A percentile compares a stretch with the other conserved stretches of the same genome.
These are phyloP conservation scores for Saturnispora silvae DNA, from an alignment of 805 yeast species.

Conservation along the genomic window DNA sequence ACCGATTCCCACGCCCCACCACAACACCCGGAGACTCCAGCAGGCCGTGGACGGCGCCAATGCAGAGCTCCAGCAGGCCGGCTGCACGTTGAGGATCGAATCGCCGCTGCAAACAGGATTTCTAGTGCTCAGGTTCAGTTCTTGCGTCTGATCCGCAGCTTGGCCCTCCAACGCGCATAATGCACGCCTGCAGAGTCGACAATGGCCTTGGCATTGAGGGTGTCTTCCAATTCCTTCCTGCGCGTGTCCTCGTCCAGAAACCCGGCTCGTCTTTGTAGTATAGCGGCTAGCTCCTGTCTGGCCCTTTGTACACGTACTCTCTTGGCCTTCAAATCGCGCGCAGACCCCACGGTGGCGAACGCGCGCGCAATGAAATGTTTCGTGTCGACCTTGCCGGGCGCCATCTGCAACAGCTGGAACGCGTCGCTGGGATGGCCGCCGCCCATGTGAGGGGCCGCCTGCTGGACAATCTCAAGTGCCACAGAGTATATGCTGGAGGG, in stretches of 20 bases:
- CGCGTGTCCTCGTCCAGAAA: conserved; percentile 5
- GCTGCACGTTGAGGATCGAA: no score
- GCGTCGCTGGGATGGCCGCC: conserved; percentile 26
- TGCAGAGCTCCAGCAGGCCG: no score
- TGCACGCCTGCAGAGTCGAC: conserved; percentile 18
- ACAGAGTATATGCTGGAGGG: conserved; percentile 77
- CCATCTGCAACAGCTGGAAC: conserved; percentile 78
- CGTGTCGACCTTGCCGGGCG: conserved; percentile 42
- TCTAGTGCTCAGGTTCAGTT: neutral
- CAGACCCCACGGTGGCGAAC: neutral
- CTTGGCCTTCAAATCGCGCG: conserved; percentile 5
- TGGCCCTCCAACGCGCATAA: neutral
- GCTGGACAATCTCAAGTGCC: conserved; percentile 67
- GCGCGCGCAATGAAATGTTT: neutral
- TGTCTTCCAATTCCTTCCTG: conserved; percentile 31
- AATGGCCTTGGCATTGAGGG: conserved; percentile 44
- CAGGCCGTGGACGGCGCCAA: neutral
- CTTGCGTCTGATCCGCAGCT: neutral
- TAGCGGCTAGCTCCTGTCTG: neutral
- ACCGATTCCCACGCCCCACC: neutral
- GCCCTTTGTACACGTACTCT: conserved; percentile 2
- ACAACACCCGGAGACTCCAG: neutral
- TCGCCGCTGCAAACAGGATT: neutral
- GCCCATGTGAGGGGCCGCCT: conserved; percentile 44
- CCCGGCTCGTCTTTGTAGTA: conserved; percentile 2